A percentile compares a stretch with the other conserved stretches of the same genome.
phyloP scores from a whole-genome alignment of 1,139 yeast genomes.

The Diutina pseudorugosa region DNA sequence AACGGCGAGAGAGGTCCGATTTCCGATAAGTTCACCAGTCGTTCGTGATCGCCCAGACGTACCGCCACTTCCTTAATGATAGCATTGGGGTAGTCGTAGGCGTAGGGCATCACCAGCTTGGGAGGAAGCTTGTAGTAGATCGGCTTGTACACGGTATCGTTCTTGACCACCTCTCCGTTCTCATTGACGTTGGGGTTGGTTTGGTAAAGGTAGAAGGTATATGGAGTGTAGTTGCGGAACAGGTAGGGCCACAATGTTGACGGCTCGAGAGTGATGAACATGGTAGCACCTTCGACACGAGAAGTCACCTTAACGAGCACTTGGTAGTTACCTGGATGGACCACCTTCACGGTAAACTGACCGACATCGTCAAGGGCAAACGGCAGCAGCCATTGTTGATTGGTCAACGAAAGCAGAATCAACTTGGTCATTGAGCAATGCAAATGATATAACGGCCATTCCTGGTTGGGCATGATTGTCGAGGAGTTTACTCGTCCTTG shows the following conservation, averaged over 20 bases:
- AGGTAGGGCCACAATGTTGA: slow-evolving; percentile 86
- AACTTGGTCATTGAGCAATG: slow-evolving; percentile 39
- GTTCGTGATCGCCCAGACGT: slow-evolving; percentile 59
- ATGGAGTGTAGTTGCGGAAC: slow-evolving; percentile 75
- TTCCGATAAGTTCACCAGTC: slow-evolving; percentile 79
- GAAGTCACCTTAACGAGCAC: slow-evolving; percentile 61
- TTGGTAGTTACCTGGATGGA: slow-evolving; percentile 53
- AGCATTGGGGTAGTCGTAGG: slow-evolving; percentile 96
- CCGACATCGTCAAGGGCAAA: slow-evolving; percentile 79
- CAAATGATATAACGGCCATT: slow-evolving; percentile 56
- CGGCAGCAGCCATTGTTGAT: slow-evolving; percentile 77
- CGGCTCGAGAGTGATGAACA: slow-evolving; percentile 68
- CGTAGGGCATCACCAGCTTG: slow-evolving; percentile 92
- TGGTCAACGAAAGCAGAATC: slow-evolving; percentile 45
- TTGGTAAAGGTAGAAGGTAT: slow-evolving; percentile 78
- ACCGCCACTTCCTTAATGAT: slow-evolving; percentile 68
- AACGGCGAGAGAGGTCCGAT: slow-evolving; percentile 87
- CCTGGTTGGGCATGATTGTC: slow-evolving; percentile 33
- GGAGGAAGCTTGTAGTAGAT: slow-evolving; percentile 73
- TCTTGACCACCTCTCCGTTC: slow-evolving; percentile 47
- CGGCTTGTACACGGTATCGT: slow-evolving; percentile 49
- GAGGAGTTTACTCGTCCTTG: slow-evolving; percentile 45
- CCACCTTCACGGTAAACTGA: slow-evolving; percentile 59
- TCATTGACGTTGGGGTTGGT: slow-evolving; percentile 71
- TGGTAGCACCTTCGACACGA: slow-evolving; percentile 65